Base-by-base conservation (phyloP, 495 filamentous ascomycete species). In the Aspergillus haitiensis region DNA sequence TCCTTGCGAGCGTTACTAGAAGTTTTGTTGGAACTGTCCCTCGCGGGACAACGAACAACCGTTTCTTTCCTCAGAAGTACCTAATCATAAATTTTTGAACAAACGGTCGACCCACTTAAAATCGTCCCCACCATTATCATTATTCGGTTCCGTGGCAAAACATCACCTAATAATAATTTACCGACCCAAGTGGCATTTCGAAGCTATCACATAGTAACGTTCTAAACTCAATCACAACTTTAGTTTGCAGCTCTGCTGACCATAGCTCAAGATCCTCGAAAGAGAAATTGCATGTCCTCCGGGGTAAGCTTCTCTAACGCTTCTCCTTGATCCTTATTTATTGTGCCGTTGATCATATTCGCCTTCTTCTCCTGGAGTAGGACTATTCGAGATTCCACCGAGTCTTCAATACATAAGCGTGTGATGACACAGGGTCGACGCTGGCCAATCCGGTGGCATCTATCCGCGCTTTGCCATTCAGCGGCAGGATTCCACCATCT, bases 401-500 rank as follows among this genome's bases (percentile, higher is more conserved):
- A 94, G 70, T 98, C 93, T 72, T 98, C 92, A 58, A 98, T 96
- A 68, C 90, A 92, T 16, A 98, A 81, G 15, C 93, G 85, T 4
- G 91, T 97, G 64, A 98, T 92, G n/a, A 89, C 89, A 67, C 93
- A 97, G 39, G 92, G 92, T 8, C 94, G 88, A 18, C 84, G 87
- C 76, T 98, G 94, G 35, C 94, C 94, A 62, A 98, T 98, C 46
- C 94, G 91, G 75, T 98, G 94, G 70, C 95, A 96, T 62, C 94
- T 88, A 71, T 98, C 94, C 3, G 93, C 93, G 60, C 87, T 90
- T 68, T 98, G 94, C 93, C 94, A 97, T 79, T 98, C 94, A 5
- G 93, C 92, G 18, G 92, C 92, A 5, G 93, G 93, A 61, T 97
- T 97, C 93, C 93, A 97, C 93, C 92, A 96, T 55, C 87, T 90